Evolutionary conservation across 129 eudicot genomes (phyloP).

Genomic region (Saposhnikovia divaricata): DNA sequence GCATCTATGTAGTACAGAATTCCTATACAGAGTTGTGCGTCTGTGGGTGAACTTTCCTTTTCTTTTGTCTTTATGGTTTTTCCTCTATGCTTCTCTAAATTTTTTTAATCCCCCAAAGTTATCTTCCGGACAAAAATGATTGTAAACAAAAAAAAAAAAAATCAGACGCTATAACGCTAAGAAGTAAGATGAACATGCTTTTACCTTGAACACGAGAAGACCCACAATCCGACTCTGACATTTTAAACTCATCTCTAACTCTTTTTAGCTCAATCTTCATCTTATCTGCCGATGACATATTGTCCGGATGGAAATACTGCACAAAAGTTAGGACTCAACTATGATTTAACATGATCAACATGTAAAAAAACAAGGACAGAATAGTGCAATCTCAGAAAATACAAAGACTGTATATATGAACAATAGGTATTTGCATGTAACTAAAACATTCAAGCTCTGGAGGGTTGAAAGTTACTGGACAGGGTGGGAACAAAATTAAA

Average conservation of each 20-base stretch:
- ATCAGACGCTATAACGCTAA: too few species aligned
- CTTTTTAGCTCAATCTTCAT: slow-evolving; percentile 65
- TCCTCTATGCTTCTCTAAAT: background rate
- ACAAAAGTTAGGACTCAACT: background rate
- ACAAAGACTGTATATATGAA: background rate
- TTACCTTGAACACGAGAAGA: slow-evolving; percentile 90
- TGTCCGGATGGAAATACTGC: slow-evolving; percentile 92
- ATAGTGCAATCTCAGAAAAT: background rate
- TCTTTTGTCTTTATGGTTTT: background rate
- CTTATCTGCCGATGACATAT: slow-evolving; percentile 84
- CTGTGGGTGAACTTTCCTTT: background rate
- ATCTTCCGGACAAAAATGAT: background rate
- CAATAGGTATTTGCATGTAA: background rate
- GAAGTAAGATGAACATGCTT: background rate
- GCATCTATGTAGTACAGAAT: background rate
- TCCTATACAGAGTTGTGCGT: too few species aligned
- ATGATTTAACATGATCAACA: background rate
- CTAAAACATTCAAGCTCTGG: background rate
- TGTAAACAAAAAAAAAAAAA: background rate
- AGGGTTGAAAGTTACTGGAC: background rate
- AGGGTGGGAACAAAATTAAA: background rate
- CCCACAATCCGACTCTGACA: slow-evolving; percentile 91
- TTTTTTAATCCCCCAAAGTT: background rate
- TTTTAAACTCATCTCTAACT: slow-evolving; percentile 76
- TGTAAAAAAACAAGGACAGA: background rate